Percentiles rank a stretch among this genome's conserved stretches.
phyloP scores from a whole-genome alignment of 768 basidiomycete species.

The Coprinopsis marcescibilis region DNA sequence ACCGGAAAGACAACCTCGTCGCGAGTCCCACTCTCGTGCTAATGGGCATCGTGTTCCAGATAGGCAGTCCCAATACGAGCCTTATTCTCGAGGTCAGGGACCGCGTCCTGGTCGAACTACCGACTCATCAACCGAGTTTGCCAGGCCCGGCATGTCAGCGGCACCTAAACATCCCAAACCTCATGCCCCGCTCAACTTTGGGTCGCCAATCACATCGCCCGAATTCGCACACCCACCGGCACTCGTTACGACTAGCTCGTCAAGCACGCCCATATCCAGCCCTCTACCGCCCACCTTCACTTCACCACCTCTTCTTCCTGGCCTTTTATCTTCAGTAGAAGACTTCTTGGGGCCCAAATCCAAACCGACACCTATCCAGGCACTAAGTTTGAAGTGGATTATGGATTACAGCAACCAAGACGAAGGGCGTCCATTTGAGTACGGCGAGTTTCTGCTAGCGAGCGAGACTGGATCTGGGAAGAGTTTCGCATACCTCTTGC shows the following conservation, averaged over 20 bases:
- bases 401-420: constrained; percentile 27
- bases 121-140: no score
- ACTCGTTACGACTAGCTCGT: constrained; percentile 11
- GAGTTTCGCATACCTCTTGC: constrained; percentile 85
- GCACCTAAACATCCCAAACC: not conserved
- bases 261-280: constrained; percentile 5
- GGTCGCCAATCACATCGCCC: not conserved
- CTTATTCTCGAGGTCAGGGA: no score
- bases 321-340: constrained; percentile 51
- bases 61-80: no score
- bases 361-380: constrained; percentile 74
- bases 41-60: no score
- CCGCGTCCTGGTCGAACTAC: no score
- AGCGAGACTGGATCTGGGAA: constrained; percentile 92
- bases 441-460: constrained; percentile 62
- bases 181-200: not conserved
- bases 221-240: constrained; percentile 14
- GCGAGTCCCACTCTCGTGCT: no score
- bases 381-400: constrained; percentile 63
- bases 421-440: constrained; percentile 20
- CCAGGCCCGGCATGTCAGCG: not conserved
- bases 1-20: not conserved
- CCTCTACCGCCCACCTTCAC: constrained; percentile 39
- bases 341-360: constrained; percentile 53
- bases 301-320: constrained; percentile 66